phyloP scores from a whole-genome alignment of 257 asterid species.

The Sherardia arvensis region DNA sequence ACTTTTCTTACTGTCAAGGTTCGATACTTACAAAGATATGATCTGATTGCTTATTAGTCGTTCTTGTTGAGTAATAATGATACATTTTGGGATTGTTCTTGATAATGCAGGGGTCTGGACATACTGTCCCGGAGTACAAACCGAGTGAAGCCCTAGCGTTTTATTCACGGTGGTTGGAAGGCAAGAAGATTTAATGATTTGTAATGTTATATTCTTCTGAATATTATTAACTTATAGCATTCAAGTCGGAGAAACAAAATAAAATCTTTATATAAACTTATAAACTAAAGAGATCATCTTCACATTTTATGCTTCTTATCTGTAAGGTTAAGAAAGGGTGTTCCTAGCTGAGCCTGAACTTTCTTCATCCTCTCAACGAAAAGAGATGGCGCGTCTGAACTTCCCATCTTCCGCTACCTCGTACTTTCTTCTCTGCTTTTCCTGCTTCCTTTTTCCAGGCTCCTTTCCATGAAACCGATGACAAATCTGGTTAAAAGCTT shows the following conservation, averaged over 20 bases:
- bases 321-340: conserved; percentile 61
- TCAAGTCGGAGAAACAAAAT: no score
- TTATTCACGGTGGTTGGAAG: conserved; percentile 62
- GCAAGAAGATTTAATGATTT: conserved; percentile 21
- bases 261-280: no score
- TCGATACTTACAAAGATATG: conserved; percentile 5
- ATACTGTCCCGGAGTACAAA: conserved; percentile 90
- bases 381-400: conserved; percentile 82
- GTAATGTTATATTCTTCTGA: background rate
- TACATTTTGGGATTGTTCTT: background rate
- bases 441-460: conserved; percentile 91
- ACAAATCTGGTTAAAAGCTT: conserved; percentile 69
- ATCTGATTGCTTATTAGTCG: background rate
- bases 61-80: background rate
- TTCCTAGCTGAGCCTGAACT: conserved; percentile 52
- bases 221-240: no score
- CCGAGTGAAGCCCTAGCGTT: conserved; percentile 71
- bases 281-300: no score
- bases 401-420: conserved; percentile 82
- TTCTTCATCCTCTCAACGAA: conserved; percentile 91
- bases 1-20: conserved; percentile 87
- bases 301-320: no score
- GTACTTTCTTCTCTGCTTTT: conserved; percentile 81
- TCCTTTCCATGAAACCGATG: conserved; percentile 96
- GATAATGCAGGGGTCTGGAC: conserved; percentile 75